Base-by-base conservation (phyloP, 257 asterid genomes). In the Mentha longifolia region DNA sequence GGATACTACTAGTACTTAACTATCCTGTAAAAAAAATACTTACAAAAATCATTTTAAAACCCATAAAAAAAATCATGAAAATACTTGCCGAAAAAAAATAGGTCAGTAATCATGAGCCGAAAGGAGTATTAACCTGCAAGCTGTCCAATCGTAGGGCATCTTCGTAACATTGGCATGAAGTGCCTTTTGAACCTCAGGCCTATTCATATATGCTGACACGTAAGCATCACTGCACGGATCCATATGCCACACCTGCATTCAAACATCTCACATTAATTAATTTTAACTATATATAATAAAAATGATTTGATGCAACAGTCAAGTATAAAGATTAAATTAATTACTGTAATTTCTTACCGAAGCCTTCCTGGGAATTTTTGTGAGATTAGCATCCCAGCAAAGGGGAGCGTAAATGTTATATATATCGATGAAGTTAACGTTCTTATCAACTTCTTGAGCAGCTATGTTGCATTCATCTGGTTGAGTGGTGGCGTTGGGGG, bases 131-230 rank as follows among this genome's bases (percentile, higher is more conserved):
- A 61, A 89, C 97, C 94, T 91, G 96, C 97, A 91, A 33, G 92
- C 84, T 22, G 80, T 72, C 96, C 95, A 91, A 47, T 73, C 81
- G 60, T 89, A 85, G 30, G 76, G 46, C 47, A 89, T 12, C 3
- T 82, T 87, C 61, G 97, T 91, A 55, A 86, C 85, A 82, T 91
- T 91, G 46, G 97, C 96, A 86, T 91, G 95, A 42, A 91, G 84
- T 22, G 96, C 89, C 68, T 83, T 61, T 22, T 91, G 97, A 35
- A 91, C 96, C 70, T 91, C 92, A 20, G 96, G 82, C 67, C 81
- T 70, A 67, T 92, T 92, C 50, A 92, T 11, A 63, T 92, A 89
- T 17, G 96, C 85, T 42, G 60, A 31, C 37, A 86, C 91, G 54
- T 89, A 92, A 67, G 59, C 39, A 0, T 89, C 94, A 54, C 92